Base-by-base conservation (phyloP, 305 asterid species). In the Fraxinus angustifolia region DNA sequence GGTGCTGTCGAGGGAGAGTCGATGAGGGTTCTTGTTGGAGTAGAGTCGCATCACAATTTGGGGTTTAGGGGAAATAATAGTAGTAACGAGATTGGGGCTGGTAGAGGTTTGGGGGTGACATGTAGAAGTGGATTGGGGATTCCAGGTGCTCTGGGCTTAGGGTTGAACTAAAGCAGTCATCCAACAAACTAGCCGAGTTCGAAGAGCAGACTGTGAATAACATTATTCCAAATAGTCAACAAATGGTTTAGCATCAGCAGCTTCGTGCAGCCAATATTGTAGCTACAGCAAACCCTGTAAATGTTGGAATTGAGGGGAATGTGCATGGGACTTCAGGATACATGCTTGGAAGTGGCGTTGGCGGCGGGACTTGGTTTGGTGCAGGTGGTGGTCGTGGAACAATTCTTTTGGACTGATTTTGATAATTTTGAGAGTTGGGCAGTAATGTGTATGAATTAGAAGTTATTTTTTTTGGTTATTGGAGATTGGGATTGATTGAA, bases 81-180 rank as follows among this genome's bases (percentile, higher is more conserved):
- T 50, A 68, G 50, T 0, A 80, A 48, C 74, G 86, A 85, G 77
- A 28, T 79, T 75, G 88, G 87, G 50, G 83, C 74, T 81, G 89
- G 85, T 82, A 86, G 91, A 79, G 92, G 89, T 14, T 81, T 81
- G 0, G 91, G 86, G 16, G 82, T 83, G 48, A 83, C 87, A 19
- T 82, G 72, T 31, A 82, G 85, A 70, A 87, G 81, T 45, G 88
- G 80, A 26, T 38, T 84, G 8, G 88, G 77, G 16, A 35, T 62
- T 3, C 73, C 78, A 2, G 75, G 82, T 79, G 87, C 85, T 19
- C 78, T 83, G 97, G 90, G 58, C 82, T 88, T 33, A 88, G 89
- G 82, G 91, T 92, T 81, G 97, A 91, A 84, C 83, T 91, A 30
- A 91, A 84, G 73, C 92, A 81, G 86, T 73, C 91, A 23, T 76